A percentile compares a stretch with the other conserved stretches of the same genome.
These are phyloP conservation scores for Solanum microdontum DNA, from an alignment of 257 asterid species.

Conservation along the genomic window DNA sequence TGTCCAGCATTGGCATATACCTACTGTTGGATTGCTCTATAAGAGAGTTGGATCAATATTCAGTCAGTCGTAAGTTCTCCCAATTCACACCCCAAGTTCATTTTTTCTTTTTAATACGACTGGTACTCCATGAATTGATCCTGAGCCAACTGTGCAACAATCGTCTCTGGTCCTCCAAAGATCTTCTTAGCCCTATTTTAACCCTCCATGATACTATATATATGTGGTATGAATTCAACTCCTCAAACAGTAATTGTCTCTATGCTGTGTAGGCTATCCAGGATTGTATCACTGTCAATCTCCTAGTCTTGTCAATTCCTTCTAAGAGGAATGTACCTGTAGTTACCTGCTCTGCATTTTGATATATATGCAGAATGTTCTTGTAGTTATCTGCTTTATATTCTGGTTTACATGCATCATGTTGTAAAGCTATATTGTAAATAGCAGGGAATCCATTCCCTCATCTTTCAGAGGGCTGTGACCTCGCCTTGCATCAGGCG, in stretches of 20 bases:
- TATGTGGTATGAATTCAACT: not conserved
- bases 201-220: not conserved
- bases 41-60: not conserved
- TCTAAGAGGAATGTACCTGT: not conserved
- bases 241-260: not conserved
- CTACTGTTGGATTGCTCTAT: not conserved
- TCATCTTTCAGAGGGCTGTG: not conserved
- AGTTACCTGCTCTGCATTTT: not conserved
- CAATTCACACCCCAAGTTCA: not conserved
- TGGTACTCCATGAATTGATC: not conserved
- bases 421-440: not conserved
- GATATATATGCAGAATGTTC: not conserved
- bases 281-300: not conserved
- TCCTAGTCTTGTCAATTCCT: not conserved
- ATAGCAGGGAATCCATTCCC: not conserved
- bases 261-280: not conserved
- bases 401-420: not conserved
- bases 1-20: not conserved
- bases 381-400: not conserved
- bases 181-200: not conserved
- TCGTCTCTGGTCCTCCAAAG: not conserved
- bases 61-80: not conserved
- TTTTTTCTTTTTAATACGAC: not conserved
- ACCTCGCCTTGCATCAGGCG: not conserved
- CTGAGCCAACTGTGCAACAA: not conserved